Conservation (phyloP, 2,329 filamentous ascomycete species). For the Ascosphaera apis region DNA sequence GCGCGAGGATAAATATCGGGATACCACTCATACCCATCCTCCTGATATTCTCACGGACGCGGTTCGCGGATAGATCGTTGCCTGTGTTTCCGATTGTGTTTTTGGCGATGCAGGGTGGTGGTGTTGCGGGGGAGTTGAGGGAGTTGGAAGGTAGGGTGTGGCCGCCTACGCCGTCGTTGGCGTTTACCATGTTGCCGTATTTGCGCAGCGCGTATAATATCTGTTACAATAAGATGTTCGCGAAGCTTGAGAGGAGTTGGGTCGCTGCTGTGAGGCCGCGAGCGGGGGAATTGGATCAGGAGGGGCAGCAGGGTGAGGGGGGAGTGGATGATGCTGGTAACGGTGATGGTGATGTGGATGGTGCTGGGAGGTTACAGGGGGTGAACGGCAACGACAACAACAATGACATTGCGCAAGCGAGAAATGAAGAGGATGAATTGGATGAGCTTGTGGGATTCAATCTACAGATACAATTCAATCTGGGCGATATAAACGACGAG, state of each 20-base stretch:
- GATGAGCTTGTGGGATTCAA: too few species aligned
- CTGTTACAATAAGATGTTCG: constrained; percentile 36
- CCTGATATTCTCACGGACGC: constrained; percentile 43
- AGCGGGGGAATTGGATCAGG: constrained; percentile 15
- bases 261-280: constrained; percentile 38
- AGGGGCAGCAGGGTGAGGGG: constrained; percentile 5
- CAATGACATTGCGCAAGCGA: constrained; percentile 18
- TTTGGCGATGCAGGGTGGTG: constrained; percentile 24
- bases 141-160: constrained; percentile 33
- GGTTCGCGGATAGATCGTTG: constrained; percentile 37
- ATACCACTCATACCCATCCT: constrained; percentile 44
- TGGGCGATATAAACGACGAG: too few species aligned
- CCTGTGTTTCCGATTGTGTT: constrained; percentile 38
- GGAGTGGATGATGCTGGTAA: constrained; percentile 7
- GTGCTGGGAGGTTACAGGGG: constrained; percentile 24
- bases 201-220: constrained; percentile 39
- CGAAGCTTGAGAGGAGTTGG: constrained; percentile 35
- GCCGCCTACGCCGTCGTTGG: constrained; percentile 43
- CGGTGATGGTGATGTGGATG: constrained; percentile 13
- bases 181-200: constrained; percentile 43
- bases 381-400: constrained; percentile 23
- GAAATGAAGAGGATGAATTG: constrained; percentile 11
- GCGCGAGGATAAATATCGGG: constrained; percentile 32
- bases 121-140: constrained; percentile 10
- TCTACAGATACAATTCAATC: too few species aligned